phyloP scores from a whole-genome alignment of 2,329 filamentous ascomycete genomes.

The Nannizzia gypsea region DNA sequence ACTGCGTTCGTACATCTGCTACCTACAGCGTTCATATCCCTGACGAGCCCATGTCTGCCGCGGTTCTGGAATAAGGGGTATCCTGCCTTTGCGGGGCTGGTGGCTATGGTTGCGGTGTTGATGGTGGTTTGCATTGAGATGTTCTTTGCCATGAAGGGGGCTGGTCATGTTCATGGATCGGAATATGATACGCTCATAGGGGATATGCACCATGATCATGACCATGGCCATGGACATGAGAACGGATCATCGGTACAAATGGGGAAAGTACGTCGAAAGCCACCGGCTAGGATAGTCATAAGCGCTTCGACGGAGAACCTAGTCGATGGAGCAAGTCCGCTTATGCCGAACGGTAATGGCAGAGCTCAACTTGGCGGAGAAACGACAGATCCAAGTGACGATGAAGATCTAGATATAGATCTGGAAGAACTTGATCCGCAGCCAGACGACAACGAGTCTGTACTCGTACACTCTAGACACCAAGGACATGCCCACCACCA shows the following conservation, averaged over 20 bases:
- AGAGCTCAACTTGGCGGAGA: constrained; percentile 12
- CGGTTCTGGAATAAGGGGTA: constrained; percentile 70
- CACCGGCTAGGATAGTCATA: not conserved
- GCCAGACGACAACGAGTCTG: constrained; percentile 10
- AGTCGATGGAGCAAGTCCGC: constrained; percentile 15
- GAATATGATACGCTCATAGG: constrained; percentile 40
- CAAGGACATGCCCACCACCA: constrained; percentile 9
- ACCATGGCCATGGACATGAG: not conserved
- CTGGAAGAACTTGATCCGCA: constrained; percentile 42
- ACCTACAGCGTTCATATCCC: constrained; percentile 49
- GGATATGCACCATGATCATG: constrained; percentile 8
- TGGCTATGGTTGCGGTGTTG: constrained; percentile 73
- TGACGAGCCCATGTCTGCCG: constrained; percentile 57
- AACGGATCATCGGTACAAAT: not conserved
- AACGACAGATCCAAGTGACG: constrained; percentile 22
- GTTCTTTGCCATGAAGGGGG: constrained; percentile 64
- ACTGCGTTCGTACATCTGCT: constrained; percentile 50
- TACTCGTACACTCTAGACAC: constrained; percentile 3
- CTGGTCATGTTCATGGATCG: constrained; percentile 45
- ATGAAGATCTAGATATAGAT: constrained; percentile 49
- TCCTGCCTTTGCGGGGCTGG: constrained; percentile 63
- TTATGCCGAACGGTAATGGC: constrained; percentile 11
- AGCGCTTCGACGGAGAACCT: constrained; percentile 12
- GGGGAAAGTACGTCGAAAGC: not conserved
- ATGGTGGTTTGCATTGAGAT: constrained; percentile 78